Evolutionary conservation across 164 flowering plant genomes (phyloP).

Genomic region (Macadamia integrifolia): DNA sequence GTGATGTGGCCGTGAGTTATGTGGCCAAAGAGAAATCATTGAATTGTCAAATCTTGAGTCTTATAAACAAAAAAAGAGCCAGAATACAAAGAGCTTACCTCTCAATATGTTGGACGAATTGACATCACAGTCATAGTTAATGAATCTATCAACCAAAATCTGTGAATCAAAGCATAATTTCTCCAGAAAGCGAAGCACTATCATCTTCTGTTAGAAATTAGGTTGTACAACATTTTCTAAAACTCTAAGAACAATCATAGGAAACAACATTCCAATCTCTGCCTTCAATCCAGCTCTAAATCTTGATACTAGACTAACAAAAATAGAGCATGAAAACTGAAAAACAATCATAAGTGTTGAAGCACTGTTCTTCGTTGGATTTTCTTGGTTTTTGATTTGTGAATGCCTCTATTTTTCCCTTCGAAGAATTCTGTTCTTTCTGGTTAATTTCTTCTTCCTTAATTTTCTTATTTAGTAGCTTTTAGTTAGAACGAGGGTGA

Average conservation of each 20-base stretch:
- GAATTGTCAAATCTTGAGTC: background rate
- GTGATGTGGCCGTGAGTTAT: background rate
- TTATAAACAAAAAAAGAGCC: background rate
- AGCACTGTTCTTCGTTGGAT: slow-evolving; percentile 73
- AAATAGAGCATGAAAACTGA: slow-evolving; percentile 98
- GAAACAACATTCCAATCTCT: slow-evolving; percentile 98
- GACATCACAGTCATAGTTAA: slow-evolving; percentile 97
- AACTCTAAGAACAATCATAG: slow-evolving; percentile 98
- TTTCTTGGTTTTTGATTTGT: too few species aligned
- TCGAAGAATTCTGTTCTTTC: too few species aligned
- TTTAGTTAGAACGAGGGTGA: too few species aligned
- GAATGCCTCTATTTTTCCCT: too few species aligned
- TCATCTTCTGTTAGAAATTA: slow-evolving; percentile 97
- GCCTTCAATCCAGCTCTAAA: slow-evolving; percentile 99
- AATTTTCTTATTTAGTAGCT: too few species aligned
- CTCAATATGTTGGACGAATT: slow-evolving; percentile 91
- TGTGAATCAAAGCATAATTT: slow-evolving; percentile 90
- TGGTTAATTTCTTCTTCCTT: too few species aligned
- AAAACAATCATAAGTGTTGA: slow-evolving; percentile 95
- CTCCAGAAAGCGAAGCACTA: slow-evolving; percentile 85
- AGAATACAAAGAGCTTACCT: slow-evolving; percentile 45
- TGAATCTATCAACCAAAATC: slow-evolving; percentile 84
- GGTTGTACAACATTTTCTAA: slow-evolving; percentile 97
- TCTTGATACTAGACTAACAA: slow-evolving; percentile 87
- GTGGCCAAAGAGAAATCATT: background rate